Percentiles rank a stretch among this genome's conserved stretches.
These are phyloP conservation scores for Bromus sterilis DNA, from an alignment of 176 grass and related monocot species.

Conservation along the genomic window DNA sequence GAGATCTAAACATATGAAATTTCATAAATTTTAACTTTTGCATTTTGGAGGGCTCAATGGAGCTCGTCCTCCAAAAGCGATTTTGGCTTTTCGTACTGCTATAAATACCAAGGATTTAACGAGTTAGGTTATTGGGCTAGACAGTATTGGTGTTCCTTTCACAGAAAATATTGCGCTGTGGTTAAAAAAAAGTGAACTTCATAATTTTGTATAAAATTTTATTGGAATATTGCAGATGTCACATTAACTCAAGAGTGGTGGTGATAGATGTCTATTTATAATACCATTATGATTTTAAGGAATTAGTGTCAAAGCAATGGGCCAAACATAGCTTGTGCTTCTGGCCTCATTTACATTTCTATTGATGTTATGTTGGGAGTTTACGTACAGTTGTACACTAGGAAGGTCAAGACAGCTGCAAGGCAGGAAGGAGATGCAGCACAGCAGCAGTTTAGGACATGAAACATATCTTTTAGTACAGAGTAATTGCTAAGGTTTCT, in stretches of 20 bases:
- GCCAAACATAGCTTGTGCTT: background rate
- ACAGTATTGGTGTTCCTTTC: background rate
- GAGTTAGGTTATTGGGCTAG: background rate
- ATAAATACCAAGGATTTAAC: background rate
- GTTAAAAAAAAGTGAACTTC: background rate
- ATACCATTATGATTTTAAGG: background rate
- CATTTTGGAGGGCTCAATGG: too few relatives aligned
- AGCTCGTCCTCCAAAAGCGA: too few relatives aligned
- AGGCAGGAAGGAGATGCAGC: background rate
- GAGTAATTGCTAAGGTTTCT: background rate
- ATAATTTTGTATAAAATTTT: background rate
- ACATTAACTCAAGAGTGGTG: background rate
- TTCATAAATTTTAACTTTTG: too few relatives aligned
- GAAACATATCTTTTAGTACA: background rate
- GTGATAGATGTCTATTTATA: background rate
- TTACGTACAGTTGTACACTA: background rate
- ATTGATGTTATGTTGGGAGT: background rate
- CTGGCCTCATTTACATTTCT: background rate
- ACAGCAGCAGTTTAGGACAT: background rate
- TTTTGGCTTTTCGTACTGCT: background rate
- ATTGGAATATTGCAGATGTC: background rate
- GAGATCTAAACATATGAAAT: too few relatives aligned
- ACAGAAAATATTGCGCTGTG: background rate
- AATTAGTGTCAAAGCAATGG: background rate
- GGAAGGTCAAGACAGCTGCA: background rate